Evolutionary conservation across 352 stramenopile genomes (phyloP), one percentile per base, ranked within the genome.

Genomic region (Phytophthora syringae): DNA sequence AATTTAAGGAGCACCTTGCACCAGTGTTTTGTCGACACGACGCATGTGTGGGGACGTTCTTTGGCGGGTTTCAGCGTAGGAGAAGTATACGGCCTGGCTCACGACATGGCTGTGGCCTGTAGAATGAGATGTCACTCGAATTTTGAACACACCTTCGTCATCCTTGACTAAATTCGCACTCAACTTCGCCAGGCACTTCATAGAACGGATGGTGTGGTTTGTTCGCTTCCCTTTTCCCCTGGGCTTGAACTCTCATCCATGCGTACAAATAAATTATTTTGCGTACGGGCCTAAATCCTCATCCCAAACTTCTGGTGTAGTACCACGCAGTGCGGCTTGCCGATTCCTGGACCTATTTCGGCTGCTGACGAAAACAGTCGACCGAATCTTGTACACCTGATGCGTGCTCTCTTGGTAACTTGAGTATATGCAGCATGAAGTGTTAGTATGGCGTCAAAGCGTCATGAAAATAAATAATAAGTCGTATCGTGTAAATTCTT

Each of bases 221-320:
- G 54, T 53, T 20, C 54, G 13, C 11, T 3, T 25, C 16, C 54
- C 28, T 40, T 48, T 62, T 18, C 54, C 43, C 13, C 27, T 44
- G 7, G 52, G 52, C 21, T 60, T 44, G 40, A 60, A 60, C 11
- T 21, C 2, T 40, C 40, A 60, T 13, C 40, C 42, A 22, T 60
- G 40, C 27, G 40, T 52, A n/a, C 27, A 60, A 12, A 60, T 60
- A 18, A 22, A 21, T 3, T 11, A 22, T 15, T 43, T 43, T 9
- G 36, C 15, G 16, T 43, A 43, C 13, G 4, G 15, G 7, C 12
- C 7, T 39, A n/a, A 16, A 9, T 3, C 12, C 12, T 39, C 32
- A 39, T 39, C 32, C 27, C 9, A 32, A 32, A 9, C 9, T 32
- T 32, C 27, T 32, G 27, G 5, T 5, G 27, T 32, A 9, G 27